Evolutionary conservation across 1,284 basidiomycete species (phyloP).

Genomic region (Tilletia setariae): DNA sequence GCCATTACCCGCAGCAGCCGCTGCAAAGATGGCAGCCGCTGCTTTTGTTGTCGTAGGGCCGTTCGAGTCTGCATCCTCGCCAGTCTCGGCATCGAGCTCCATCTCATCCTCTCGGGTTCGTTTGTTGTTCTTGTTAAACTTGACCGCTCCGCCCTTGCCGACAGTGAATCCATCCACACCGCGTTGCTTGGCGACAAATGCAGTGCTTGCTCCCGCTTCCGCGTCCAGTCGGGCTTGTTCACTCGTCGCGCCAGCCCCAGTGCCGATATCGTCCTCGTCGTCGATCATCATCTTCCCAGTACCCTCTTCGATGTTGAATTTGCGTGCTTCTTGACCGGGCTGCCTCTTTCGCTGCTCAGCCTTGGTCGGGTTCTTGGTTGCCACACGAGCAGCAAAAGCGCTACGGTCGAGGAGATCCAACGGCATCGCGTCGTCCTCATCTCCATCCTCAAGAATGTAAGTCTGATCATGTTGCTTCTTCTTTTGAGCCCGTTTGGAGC

Average conservation of each 20-base stretch:
- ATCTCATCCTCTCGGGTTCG: constrained; percentile 45
- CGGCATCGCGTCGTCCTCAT: constrained; percentile 79
- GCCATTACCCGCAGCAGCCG: constrained; percentile 12
- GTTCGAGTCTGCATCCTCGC: background rate
- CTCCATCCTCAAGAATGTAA: constrained; percentile 63
- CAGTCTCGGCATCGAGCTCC: constrained; percentile 43
- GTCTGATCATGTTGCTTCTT: constrained; percentile 53
- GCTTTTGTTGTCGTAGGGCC: constrained; percentile 28
- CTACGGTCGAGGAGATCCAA: constrained; percentile 85
- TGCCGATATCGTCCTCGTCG: constrained; percentile 62
- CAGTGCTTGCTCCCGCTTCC: constrained; percentile 53
- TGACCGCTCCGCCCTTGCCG: constrained; percentile 76
- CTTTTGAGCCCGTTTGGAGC: constrained; percentile 22
- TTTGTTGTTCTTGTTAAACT: constrained; percentile 83
- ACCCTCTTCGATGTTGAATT: constrained; percentile 80
- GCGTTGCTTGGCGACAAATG: constrained; percentile 76
- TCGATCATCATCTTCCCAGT: constrained; percentile 83
- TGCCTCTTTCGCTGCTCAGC: constrained; percentile 27
- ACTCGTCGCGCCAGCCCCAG: constrained; percentile 25
- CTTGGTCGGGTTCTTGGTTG: constrained; percentile 27
- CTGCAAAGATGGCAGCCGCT: constrained; percentile 19
- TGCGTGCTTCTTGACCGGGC: constrained; percentile 78
- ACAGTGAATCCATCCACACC: constrained; percentile 84
- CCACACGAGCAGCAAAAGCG: constrained; percentile 23
- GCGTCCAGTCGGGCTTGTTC: constrained; percentile 4